These are phyloP conservation scores for Jackrogersella multiformis DNA, from an alignment of 495 filamentous ascomycete genomes.

Conservation along the genomic window DNA sequence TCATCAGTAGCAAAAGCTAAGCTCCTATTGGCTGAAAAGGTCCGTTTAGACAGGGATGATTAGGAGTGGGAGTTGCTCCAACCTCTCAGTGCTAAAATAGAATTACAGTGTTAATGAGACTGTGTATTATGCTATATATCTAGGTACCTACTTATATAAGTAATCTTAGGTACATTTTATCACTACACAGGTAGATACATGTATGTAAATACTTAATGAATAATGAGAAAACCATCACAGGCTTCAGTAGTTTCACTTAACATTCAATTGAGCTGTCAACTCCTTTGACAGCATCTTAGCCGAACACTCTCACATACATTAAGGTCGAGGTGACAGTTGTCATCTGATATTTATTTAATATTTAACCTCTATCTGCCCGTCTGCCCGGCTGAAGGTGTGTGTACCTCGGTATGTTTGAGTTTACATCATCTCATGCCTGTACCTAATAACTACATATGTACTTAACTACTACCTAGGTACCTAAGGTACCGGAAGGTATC, in stretches of 20 bases:
- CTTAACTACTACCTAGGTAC: too few relatives aligned
- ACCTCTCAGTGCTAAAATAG: constrained; percentile 1
- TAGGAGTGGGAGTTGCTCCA: constrained; percentile 10
- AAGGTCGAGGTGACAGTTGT: constrained; percentile 29
- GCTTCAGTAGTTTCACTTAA: neutral
- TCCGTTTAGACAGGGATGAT: constrained; percentile 16
- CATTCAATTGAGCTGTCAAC: constrained; percentile 5
- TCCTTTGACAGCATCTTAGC: constrained; percentile 32
- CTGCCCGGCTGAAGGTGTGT: neutral
- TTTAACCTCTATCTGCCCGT: neutral
- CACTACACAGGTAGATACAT: neutral
- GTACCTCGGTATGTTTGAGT: constrained; percentile 5
- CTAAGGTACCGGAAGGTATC: neutral
- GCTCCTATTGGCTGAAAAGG: constrained; percentile 26
- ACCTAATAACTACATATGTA: too few relatives aligned
- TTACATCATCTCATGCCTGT: constrained; percentile 9
- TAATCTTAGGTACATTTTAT: neutral
- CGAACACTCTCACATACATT: constrained; percentile 9
- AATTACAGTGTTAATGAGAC: constrained; percentile 12
- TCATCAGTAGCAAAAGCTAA: constrained; percentile 27
- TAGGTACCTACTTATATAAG: too few relatives aligned
- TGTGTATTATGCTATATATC: constrained; percentile 1
- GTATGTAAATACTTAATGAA: neutral
- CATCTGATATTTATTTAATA: constrained; percentile 20
- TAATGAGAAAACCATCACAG: neutral